Conservation (phyloP, 352 stramenopile genomes). For the Halophytophthora polymorphica region DNA sequence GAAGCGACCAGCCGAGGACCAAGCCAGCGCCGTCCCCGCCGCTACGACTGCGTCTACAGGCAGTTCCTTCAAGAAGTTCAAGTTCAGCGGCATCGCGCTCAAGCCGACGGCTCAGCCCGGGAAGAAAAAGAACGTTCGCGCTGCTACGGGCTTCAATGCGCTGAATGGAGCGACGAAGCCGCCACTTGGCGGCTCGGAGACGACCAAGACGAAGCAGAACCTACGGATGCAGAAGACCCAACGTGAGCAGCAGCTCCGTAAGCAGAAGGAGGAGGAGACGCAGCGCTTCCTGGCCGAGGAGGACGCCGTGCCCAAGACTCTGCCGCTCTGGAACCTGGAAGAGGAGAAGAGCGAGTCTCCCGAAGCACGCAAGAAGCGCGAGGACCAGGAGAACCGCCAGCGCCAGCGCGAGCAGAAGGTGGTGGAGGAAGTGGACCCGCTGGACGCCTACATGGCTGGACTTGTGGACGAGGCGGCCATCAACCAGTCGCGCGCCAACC, state of each 20-base stretch:
- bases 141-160: conserved; percentile 16
- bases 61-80: conserved; percentile 46
- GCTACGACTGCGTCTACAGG: conserved; percentile 8
- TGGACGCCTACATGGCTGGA: conserved; percentile 87
- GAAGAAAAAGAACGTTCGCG: conserved; percentile 23
- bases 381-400: conserved; percentile 43
- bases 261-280: conserved; percentile 59
- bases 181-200: conserved; percentile 14
- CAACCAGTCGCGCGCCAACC: conserved; percentile 65
- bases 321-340: conserved; percentile 61
- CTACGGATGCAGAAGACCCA: conserved; percentile 53
- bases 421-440: conserved; percentile 75
- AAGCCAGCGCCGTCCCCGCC: conserved; percentile 11
- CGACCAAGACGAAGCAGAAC: conserved; percentile 33
- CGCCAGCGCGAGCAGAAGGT: conserved; percentile 66
- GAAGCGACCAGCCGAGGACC: neutral
- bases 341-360: conserved; percentile 57
- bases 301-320: conserved; percentile 61
- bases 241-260: conserved; percentile 57
- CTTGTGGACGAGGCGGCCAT: conserved; percentile 76
- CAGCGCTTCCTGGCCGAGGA: conserved; percentile 68
- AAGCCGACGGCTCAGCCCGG: conserved; percentile 30
- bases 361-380: conserved; percentile 47
- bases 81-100: conserved; percentile 67
- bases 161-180: conserved; percentile 14